Base-by-base conservation (phyloP, 1,139 yeast species). In the Lodderomyces pseudojiufengensis region DNA sequence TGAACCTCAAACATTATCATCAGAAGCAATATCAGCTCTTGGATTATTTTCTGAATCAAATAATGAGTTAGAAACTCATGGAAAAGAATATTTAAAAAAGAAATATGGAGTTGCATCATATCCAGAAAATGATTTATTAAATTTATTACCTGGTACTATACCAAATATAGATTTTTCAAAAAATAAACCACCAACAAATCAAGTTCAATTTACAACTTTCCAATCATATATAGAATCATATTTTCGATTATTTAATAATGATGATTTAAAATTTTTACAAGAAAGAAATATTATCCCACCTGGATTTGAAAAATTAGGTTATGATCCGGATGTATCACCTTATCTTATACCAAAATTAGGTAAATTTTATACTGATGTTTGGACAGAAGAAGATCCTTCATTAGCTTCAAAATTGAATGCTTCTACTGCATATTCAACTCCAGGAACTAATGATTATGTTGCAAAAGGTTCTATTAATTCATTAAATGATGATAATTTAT, bases 131-230 rank as follows among this genome's bases (percentile, higher is more conserved):
- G 95, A 90, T 52, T 64, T 94, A 31, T 71, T 77, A 47, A 84
- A 80, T 37, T 59, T 84, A 44, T 67, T 94, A 28, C 96, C 98
- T 0, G 99, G 98, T 3, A 76, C 70, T 26, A 81, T 88, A 20
- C 98, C 98, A 8, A 80, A 84, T 55, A 76, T 73, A 38, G 98
- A 92, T 57, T 88, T 85, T 51, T 83, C 96, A 8, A 78, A 80
- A 44, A 79, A 80, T 15, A 90, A 90, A 51, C 58, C 73, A 2
- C 97, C 97, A 6, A 64, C 87, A 2, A 90, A 86, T 57, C 98
- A 92, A 61, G 95, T 92, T 14, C 97, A 88, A 52, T 88, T 85
- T 57, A 73, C 87, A 12, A 90, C 98, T 0, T 94, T 86, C 56
- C 83, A 86, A 45, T 65, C 92, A 1, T 87, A 84, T 47, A 73